These are phyloP conservation scores for Echeveria elegans DNA, from an alignment of 164 flowering plant species.

Conservation along the genomic window DNA sequence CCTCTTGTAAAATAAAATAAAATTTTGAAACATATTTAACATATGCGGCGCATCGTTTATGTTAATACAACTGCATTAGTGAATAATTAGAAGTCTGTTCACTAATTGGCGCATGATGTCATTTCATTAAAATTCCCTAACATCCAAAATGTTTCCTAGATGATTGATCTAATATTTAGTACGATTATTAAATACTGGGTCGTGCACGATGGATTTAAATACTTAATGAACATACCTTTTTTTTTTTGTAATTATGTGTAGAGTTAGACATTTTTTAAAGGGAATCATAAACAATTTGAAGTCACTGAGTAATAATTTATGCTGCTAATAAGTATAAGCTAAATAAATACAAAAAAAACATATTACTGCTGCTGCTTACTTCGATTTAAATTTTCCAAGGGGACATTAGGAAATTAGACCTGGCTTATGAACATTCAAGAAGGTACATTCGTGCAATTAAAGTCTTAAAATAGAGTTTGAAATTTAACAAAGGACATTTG, in stretches of 20 bases:
- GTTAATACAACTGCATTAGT: not conserved
- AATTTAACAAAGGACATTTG: not conserved
- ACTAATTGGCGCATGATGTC: not conserved
- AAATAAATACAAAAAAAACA: not conserved
- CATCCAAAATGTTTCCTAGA: not conserved
- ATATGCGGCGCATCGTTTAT: not conserved
- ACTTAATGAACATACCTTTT: too few species aligned
- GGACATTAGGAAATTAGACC: slow-evolving; percentile 3
- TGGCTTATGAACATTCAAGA: not conserved
- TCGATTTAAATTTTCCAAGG: not conserved
- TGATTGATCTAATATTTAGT: not conserved
- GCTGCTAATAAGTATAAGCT: not conserved
- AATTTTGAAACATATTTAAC: too few species aligned
- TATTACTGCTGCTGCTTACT: not conserved
- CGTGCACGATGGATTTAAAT: too few species aligned
- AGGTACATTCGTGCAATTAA: not conserved
- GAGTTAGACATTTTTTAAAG: too few species aligned
- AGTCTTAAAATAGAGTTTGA: not conserved
- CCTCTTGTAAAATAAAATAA: too few species aligned
- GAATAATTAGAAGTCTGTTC: not conserved
- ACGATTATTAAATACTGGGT: not conserved
- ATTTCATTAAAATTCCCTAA: not conserved
- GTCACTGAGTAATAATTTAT: too few species aligned
- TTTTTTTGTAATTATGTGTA: too few species aligned
- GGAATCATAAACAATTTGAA: too few species aligned